phyloP scores from a whole-genome alignment of 805 yeast genomes.

The Yarrowia sp. region DNA sequence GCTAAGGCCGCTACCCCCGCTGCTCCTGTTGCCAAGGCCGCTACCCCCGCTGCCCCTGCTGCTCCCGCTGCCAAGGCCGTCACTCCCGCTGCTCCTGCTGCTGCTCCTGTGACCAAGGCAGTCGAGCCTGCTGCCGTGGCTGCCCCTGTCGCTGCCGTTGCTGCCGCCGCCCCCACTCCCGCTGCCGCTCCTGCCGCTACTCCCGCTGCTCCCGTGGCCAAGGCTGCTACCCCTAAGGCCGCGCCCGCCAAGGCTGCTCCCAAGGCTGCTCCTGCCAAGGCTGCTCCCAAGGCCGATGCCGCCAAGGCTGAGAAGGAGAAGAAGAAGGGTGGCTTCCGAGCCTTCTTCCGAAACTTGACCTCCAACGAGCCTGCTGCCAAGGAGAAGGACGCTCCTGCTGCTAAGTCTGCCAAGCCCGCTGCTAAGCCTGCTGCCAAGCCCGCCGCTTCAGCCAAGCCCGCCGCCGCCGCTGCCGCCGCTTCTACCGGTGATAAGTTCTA shows the following conservation, averaged over 20 bases:
- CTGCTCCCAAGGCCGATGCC: background rate
- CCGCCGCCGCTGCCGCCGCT: conserved; percentile 7
- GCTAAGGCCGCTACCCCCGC: background rate
- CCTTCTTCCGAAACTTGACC: conserved; percentile 10
- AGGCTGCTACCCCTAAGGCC: background rate
- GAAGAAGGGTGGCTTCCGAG: conserved; percentile 26
- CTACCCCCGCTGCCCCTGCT: background rate
- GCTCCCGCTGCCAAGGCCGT: background rate
- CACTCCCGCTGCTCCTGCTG: background rate
- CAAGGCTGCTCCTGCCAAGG: background rate
- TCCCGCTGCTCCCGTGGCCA: background rate
- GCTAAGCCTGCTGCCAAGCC: conserved; percentile 9
- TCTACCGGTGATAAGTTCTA: conserved; percentile 21
- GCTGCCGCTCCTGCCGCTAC: background rate
- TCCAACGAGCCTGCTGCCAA: conserved; percentile 18
- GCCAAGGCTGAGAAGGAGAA: conserved; percentile 22
- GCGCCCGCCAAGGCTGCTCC: background rate
- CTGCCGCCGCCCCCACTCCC: background rate
- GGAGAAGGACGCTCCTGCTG: conserved; percentile 4
- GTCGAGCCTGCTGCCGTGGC: background rate
- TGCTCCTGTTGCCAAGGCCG: background rate
- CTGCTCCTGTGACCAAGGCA: background rate
- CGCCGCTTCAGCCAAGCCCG: background rate
- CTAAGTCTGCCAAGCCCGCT: background rate
- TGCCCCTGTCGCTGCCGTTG: background rate